Conservation (phyloP, 2,329 filamentous ascomycete genomes). For the Fusarium pininemorale region DNA sequence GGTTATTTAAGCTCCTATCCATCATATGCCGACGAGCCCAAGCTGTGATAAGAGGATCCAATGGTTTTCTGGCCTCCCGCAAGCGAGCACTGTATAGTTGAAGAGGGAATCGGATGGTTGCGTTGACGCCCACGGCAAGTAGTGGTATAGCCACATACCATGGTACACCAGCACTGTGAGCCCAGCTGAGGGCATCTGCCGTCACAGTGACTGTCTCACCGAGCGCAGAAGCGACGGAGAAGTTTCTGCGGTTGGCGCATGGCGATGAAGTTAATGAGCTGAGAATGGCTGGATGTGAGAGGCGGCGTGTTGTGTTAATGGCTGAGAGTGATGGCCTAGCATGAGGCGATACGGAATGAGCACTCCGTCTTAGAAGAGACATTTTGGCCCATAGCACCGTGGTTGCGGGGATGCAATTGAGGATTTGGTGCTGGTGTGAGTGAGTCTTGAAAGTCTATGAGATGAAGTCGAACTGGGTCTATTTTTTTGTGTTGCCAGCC, state of each 20-base stretch:
- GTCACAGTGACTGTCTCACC: slow-evolving; percentile 50
- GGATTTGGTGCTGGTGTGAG: background rate
- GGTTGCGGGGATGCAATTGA: background rate
- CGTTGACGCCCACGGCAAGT: slow-evolving; percentile 58
- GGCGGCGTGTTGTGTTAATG: slow-evolving; percentile 1
- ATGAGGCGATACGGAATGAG: slow-evolving; percentile 18
- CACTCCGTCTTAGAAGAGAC: slow-evolving; percentile 27
- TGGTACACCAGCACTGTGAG: slow-evolving; percentile 58
- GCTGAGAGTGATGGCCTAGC: slow-evolving; percentile 11
- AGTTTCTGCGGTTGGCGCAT: slow-evolving; percentile 38
- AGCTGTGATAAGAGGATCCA: slow-evolving; percentile 45
- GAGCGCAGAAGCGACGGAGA: slow-evolving; percentile 48
- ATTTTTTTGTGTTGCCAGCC: slow-evolving; percentile 1
- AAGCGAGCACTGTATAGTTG: slow-evolving; percentile 52
- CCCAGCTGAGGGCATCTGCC: slow-evolving; percentile 53
- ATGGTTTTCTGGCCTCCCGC: slow-evolving; percentile 41
- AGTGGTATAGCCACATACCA: slow-evolving; percentile 66
- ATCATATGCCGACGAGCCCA: slow-evolving; percentile 45
- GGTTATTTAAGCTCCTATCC: slow-evolving; percentile 1
- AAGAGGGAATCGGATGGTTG: slow-evolving; percentile 58
- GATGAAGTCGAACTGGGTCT: slow-evolving; percentile 16
- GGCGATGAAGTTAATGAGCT: background rate
- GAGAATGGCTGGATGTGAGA: slow-evolving; percentile 4
- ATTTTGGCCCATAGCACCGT: slow-evolving; percentile 25
- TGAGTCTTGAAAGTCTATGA: slow-evolving; percentile 11